phyloP scores from a whole-genome alignment of 176 grass and related monocot species.

The Paspalum vaginatum region DNA sequence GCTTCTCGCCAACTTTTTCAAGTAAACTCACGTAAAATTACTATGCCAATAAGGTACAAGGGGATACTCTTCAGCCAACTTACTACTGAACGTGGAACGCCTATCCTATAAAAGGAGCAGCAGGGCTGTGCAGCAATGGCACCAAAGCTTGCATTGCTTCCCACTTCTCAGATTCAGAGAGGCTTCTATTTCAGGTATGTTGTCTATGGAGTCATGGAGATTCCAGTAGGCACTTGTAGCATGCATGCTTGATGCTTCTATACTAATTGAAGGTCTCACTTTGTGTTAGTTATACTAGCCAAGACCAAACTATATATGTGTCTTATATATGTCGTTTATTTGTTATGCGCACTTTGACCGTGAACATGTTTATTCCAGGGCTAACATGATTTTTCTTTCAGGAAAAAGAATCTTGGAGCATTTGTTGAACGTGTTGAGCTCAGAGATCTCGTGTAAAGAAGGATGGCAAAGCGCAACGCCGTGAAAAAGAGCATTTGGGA shows the following conservation, averaged over 20 bases:
- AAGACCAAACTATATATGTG: too few species aligned
- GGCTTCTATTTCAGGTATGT: neutral
- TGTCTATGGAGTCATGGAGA: neutral
- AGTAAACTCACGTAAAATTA: slow-evolving; percentile 4
- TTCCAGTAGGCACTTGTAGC: neutral
- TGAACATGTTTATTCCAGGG: too few species aligned
- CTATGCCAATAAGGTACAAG: neutral
- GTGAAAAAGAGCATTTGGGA: slow-evolving; percentile 56
- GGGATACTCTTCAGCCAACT: neutral
- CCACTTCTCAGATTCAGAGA: neutral
- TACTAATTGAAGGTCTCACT: neutral
- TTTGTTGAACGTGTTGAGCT: neutral
- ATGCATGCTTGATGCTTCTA: neutral
- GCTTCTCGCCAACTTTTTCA: neutral
- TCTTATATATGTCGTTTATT: too few species aligned
- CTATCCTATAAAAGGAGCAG: slow-evolving; percentile 29
- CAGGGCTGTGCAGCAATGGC: neutral
- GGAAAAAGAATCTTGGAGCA: neutral
- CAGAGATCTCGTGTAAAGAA: slow-evolving; percentile 1
- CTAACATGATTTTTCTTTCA: neutral
- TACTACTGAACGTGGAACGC: neutral
- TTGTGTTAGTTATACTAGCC: neutral
- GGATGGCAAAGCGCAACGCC: slow-evolving; percentile 31
- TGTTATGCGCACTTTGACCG: too few species aligned
- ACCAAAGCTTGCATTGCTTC: neutral